Base-by-base conservation (phyloP, 2,329 filamentous ascomycete genomes). In the Ceratocystis eucalypticola region DNA sequence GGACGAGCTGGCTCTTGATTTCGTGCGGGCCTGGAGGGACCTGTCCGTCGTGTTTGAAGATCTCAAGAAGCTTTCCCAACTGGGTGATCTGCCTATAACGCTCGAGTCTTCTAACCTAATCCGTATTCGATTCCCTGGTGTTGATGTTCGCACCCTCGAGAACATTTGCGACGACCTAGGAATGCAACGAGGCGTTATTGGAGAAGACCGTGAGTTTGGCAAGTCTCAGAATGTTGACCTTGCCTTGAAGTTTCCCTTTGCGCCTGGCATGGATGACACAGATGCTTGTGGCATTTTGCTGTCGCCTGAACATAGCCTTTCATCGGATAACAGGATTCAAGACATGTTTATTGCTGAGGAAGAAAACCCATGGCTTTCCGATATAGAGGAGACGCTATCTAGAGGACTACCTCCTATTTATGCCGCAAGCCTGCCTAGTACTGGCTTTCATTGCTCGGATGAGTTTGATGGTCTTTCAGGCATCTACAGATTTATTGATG, bases 51-150 rank as follows among this genome's bases (percentile, higher is more conserved):
- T 93, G 0, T 82, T 94, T 71, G 88, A 87, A 63, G 94, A 99
- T 72, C 79, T 99, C 5, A 88, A 89, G 72, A 84, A 84, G 45
- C 79, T 99, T 0, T 84, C 91, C 0, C 77, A 80, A 0, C 75
- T 97, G 1, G 94, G 94, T 1, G 91, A 96, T 72, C 77, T 99
- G 22, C 91, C 93, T 0, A 84, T 97, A 44, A 80, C 84, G 0
- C 81, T 96, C 64, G 84, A 90, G 70, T 81, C 83, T 46, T 79
- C 82, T 44, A 84, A 84, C 1, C 82, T 84, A 0, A 77, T 96
- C 3, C 85, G 91, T 44, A 85, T 97, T 1, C 87, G 91, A 37
- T 97, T 99, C 72, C 91, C 92, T 0, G 94, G 94, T 2, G 92
- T 94, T 69, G 93, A 97, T 72, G 85, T 85, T 0, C 84, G 87